Evolutionary conservation across 31 red algal genomes (phyloP), one percentile per base, ranked within the genome.

Genomic region (Endocladia muricata): DNA sequence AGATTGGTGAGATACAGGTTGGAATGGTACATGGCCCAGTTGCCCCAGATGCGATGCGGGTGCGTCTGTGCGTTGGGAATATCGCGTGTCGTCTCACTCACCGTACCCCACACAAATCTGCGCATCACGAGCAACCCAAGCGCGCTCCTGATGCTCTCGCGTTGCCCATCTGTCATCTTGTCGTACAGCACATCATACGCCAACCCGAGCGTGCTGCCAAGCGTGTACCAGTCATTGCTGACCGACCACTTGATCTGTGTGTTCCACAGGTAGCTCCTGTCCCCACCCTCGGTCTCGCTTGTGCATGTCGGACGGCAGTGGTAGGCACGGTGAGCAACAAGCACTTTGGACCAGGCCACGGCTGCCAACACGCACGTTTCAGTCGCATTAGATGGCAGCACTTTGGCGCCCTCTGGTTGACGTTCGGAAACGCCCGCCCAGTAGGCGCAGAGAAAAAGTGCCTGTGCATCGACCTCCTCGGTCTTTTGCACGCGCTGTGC

Each of bases 21-120:
- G 13, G 81, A 84, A 38, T 84, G 68, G 28, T 84, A 84, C 69
- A 75, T 67, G 0, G 81, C 81, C 81, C 81, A 84, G 41, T 84
- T 84, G 33, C 69, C 57, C 31, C 61, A 84, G 48, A 84, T 84
- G 6, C 55, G 25, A 28, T 58, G 55, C 25, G 55, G 55, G 30
- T 58, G 25, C 32, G 55, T 58, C 55, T 58, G 6, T 4, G 55
- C 55, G 30, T 58, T 58, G 6, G 55, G 55, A 58, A 58, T 28
- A 28, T 28, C 32, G 30, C 55, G 6, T 6, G 25, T 58, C 13
- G 55, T 58, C 6, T 58, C 32, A 22, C 32, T 28, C 32, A 28
- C 55, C 32, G 55, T 58, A 28, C 55, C 55, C 55, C 55, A 58
- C 32, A 28, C 32, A 22, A 22, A 58, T 28, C 55, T 58, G 25